Evolutionary conservation across 129 eudicot genomes (phyloP), one percentile per base, ranked within the genome.

Genomic region (Saposhnikovia divaricata): DNA sequence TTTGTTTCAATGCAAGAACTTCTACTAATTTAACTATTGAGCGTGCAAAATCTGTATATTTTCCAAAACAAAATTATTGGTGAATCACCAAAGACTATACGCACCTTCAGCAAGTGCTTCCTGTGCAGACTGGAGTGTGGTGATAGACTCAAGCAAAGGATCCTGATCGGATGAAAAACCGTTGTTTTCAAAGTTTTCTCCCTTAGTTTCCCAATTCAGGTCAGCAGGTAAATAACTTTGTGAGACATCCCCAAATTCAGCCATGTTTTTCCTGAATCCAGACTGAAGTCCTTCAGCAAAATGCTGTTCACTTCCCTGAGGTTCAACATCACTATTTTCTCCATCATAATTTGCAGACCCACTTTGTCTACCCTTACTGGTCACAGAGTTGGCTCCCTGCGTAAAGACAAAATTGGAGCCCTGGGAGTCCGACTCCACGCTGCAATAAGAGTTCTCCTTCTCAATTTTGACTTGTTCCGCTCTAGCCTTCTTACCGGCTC

Each of bases 51-150:
- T 31, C 6, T 68, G 39, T 68, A 68, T 5, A 15, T 68, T 68
- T 68, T 10, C 31, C 38, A 1, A 34, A 68, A 10, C 14, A 6
- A 4, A 66, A 10, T 68, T 11, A 11, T 4, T 66, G 10, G 73
- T 68, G 42, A 25, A 25, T 25, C 1, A n/a, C 65, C 66, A 65
- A 31, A 65, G 72, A 27, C 72, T 65, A 12, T 12, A 27, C 38
- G 82, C 78, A 95, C 98, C 98, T 90, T 76, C 85, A 57, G 85
- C 94, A 19, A 95, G 86, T 45, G 88, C 91, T 77, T 87, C 90
- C 50, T 89, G 88, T 21, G 83, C 91, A 81, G 88, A 84, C 77
- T 87, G 89, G 44, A 95, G 89, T 37, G 79, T 72, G 66, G 39
- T 53, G 39, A 92, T 78, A 81, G 93, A 84, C 72, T 85, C 89